A percentile compares a stretch with the other conserved stretches of the same genome.
Evolutionary conservation across 2,329 filamentous ascomycete species (phyloP).

Genomic region (Dactylellina parvicollis): DNA sequence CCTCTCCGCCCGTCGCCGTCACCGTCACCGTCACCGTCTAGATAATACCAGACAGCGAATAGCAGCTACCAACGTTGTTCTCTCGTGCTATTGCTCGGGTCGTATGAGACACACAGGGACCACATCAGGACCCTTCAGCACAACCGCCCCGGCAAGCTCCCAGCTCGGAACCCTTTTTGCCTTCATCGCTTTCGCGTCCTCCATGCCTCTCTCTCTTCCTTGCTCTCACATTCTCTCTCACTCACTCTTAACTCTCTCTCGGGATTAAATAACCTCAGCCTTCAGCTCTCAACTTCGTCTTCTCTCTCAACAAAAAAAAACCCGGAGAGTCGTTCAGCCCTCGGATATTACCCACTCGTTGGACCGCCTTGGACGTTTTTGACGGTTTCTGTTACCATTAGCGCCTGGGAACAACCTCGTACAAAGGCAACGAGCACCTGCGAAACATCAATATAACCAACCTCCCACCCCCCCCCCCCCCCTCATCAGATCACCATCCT

Average conservation of each 20-base stretch:
- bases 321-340: neutral
- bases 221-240: neutral
- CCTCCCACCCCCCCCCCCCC: constrained; percentile 8
- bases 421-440: constrained; percentile 41
- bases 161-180: constrained; percentile 14
- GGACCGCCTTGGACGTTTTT: constrained; percentile 1
- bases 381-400: constrained; percentile 30
- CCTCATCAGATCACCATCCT: neutral
- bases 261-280: too few species aligned
- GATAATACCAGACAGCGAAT: constrained; percentile 25
- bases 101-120: neutral
- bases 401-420: constrained; percentile 37
- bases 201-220: neutral
- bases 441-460: constrained; percentile 38
- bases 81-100: neutral
- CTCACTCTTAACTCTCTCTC: neutral
- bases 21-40: neutral
- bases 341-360: neutral
- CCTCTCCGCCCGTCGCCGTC: constrained; percentile 1
- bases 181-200: constrained; percentile 40
- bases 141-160: neutral
- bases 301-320: neutral
- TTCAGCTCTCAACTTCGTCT: neutral
- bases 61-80: constrained; percentile 38
- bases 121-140: neutral